A percentile compares a stretch with the other conserved stretches of the same genome.
These are phyloP conservation scores for Beauveria scarabaeidicola DNA, from an alignment of 2,329 filamentous ascomycete species.

Conservation along the genomic window DNA sequence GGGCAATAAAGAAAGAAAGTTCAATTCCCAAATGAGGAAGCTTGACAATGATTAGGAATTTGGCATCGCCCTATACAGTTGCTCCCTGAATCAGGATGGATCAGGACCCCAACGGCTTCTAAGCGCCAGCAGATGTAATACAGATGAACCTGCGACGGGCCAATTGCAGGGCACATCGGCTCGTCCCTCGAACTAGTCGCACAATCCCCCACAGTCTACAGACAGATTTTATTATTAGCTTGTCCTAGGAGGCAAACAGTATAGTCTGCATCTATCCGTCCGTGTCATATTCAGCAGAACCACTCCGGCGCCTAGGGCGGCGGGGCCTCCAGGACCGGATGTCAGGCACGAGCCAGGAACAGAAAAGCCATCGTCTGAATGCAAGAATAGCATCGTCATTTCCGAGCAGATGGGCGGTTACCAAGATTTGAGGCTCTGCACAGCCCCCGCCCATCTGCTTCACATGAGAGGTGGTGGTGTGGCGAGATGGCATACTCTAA, in stretches of 20 bases:
- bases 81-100: neutral
- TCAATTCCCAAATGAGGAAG: neutral
- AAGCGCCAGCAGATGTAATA: conserved; percentile 1
- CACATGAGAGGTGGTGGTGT: neutral
- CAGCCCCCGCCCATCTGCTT: conserved; percentile 1
- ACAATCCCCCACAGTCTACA: neutral
- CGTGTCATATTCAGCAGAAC: neutral
- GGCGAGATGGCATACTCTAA: neutral
- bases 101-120: neutral
- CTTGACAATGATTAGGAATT: neutral
- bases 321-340: neutral
- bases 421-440: conserved; percentile 11
- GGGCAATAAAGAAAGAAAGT: neutral
- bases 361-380: neutral
- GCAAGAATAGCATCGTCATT: conserved; percentile 2
- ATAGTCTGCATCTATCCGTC: neutral
- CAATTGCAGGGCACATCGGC: neutral
- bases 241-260: neutral
- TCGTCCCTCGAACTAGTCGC: neutral
- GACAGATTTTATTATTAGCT: neutral
- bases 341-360: neutral
- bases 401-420: conserved; percentile 4
- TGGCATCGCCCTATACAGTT: neutral
- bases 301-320: conserved; percentile 3
- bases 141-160: neutral